A percentile compares a stretch with the other conserved stretches of the same genome.
Evolutionary conservation across 2,329 filamentous ascomycete species (phyloP).

Genomic region (Dactylellina drechsleri): DNA sequence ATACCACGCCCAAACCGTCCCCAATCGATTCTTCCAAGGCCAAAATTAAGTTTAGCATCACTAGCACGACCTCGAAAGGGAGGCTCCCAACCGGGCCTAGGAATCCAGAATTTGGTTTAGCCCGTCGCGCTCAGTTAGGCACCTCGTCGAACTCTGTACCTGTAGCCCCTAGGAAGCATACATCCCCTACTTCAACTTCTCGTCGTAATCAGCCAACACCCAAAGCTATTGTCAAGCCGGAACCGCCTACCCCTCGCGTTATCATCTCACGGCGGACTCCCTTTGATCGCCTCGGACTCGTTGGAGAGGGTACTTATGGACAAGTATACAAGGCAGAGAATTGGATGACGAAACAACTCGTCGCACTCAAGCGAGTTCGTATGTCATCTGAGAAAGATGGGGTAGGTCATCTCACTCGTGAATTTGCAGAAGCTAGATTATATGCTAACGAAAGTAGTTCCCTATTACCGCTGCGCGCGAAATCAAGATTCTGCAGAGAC

Average conservation of each 20-base stretch:
- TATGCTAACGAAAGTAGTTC: constrained; percentile 65
- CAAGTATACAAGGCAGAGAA: constrained; percentile 95
- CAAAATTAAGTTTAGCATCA: constrained; percentile 46
- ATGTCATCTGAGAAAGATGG: constrained; percentile 94
- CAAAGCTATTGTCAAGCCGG: constrained; percentile 16
- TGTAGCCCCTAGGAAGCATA: constrained; percentile 37
- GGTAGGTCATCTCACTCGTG: constrained; percentile 38
- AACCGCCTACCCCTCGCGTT: constrained; percentile 30
- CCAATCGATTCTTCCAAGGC: constrained; percentile 48
- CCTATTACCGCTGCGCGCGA: constrained; percentile 90
- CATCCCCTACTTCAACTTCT: constrained; percentile 6
- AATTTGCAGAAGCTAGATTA: constrained; percentile 56
- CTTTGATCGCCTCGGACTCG: constrained; percentile 58
- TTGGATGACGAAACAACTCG: constrained; percentile 85
- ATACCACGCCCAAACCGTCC: constrained; percentile 22
- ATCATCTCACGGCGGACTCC: constrained; percentile 53
- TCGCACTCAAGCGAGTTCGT: constrained; percentile 87
- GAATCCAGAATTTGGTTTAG: constrained; percentile 41
- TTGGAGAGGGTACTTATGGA: constrained; percentile 70
- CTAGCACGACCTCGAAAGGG: constrained; percentile 23
- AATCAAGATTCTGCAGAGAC: constrained; percentile 88
- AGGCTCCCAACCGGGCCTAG: constrained; percentile 42
- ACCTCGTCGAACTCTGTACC: constrained; percentile 50
- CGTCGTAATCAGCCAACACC: constrained; percentile 11
- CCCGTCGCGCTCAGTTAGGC: constrained; percentile 25